Evolutionary conservation across 192 early-diverging fungal species (phyloP).

Genomic region (Coemansia sp.): DNA sequence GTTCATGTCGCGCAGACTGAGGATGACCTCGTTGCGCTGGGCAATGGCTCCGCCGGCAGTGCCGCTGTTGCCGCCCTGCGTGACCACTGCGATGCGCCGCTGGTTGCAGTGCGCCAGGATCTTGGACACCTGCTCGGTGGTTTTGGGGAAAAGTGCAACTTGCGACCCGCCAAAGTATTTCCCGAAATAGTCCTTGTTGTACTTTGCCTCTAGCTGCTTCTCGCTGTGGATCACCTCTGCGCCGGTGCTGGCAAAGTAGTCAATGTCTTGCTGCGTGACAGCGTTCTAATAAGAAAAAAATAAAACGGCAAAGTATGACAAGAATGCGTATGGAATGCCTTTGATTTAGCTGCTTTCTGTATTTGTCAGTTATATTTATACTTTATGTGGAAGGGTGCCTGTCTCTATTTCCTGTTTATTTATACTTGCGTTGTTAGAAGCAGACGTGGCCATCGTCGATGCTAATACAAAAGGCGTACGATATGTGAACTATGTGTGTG

Average conservation of each 20-base stretch:
- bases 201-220: conserved; percentile 20
- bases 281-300: conserved; percentile 8
- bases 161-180: conserved; percentile 83
- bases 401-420: too few relatives aligned
- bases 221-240: conserved; percentile 15
- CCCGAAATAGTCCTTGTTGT: conserved; percentile 82
- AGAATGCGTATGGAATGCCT: too few relatives aligned
- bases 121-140: conserved; percentile 76
- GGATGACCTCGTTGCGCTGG: conserved; percentile 86
- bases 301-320: too few relatives aligned
- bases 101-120: conserved; percentile 86
- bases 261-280: conserved; percentile 26
- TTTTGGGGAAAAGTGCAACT: conserved; percentile 77
- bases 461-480: neutral
- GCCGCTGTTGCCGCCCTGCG: conserved; percentile 97
- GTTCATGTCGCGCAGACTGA: conserved; percentile 77
- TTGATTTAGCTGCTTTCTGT: neutral
- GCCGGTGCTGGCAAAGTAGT: conserved; percentile 28
- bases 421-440: neutral
- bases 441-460: neutral
- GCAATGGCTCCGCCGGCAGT: conserved; percentile 90
- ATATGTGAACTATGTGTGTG: too few relatives aligned
- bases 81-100: conserved; percentile 77
- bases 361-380: neutral
- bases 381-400: too few relatives aligned